These are phyloP conservation scores for Penicillium polonicum DNA, from an alignment of 2,329 filamentous ascomycete genomes.

Conservation along the genomic window DNA sequence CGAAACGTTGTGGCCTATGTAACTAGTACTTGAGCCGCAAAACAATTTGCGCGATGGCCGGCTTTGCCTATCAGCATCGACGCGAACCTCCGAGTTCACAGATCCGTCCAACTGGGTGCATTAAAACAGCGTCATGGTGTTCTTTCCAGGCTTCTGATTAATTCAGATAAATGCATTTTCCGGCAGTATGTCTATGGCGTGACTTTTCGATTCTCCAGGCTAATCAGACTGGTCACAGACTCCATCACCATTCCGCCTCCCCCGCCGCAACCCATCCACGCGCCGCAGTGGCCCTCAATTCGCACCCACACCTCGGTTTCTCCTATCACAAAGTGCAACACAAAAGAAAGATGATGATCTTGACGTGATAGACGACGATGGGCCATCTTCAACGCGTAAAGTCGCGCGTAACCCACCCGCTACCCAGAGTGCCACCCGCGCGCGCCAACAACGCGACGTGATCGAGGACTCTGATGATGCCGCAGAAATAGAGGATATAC, in stretches of 20 bases:
- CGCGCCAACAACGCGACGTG: constrained; percentile 20
- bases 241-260: constrained; percentile 32
- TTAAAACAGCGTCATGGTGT: neutral
- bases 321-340: constrained; percentile 28
- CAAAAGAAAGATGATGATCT: constrained; percentile 7
- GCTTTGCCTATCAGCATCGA: neutral
- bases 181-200: constrained; percentile 5
- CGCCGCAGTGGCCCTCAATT: constrained; percentile 33
- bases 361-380: constrained; percentile 26
- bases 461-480: constrained; percentile 32
- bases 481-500: constrained; percentile 8
- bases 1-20: too few relatives aligned
- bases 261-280: constrained; percentile 27
- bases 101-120: neutral
- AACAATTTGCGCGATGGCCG: neutral
- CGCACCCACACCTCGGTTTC: constrained; percentile 35
- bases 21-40: neutral
- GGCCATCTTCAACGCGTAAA: constrained; percentile 15
- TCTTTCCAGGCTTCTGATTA: neutral
- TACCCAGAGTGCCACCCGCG: neutral
- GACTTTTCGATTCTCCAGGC: neutral
- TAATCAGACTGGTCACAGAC: constrained; percentile 14
- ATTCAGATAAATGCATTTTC: constrained; percentile 16
- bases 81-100: neutral
- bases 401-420: constrained; percentile 5